Evolutionary conservation across 1,284 basidiomycete species (phyloP).

Genomic region (Heimioporus retisporus): DNA sequence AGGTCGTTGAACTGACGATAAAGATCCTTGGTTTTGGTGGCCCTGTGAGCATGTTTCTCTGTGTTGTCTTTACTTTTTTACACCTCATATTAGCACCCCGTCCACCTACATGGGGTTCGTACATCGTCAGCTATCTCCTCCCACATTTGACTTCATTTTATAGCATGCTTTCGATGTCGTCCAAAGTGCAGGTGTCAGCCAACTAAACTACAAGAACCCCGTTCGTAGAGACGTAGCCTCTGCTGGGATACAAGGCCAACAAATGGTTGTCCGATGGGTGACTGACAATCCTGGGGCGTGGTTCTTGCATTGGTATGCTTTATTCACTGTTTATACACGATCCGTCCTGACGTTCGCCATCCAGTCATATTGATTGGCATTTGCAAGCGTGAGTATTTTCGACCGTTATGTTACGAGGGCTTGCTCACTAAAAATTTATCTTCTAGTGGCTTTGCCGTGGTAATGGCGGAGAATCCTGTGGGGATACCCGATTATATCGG

Average conservation of each 20-base stretch:
- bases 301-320: conserved; percentile 49
- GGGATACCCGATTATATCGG: too few species aligned
- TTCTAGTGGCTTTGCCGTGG: conserved; percentile 44
- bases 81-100: conserved; percentile 35
- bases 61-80: conserved; percentile 13
- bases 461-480: conserved; percentile 40
- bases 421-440: background rate
- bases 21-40: conserved; percentile 43
- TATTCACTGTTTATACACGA: background rate
- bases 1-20: conserved; percentile 42
- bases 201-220: conserved; percentile 36
- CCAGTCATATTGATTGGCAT: conserved; percentile 54
- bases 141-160: conserved; percentile 10
- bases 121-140: too few species aligned
- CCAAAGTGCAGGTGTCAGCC: conserved; percentile 16
- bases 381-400: conserved; percentile 38
- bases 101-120: conserved; percentile 47
- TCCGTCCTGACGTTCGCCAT: conserved; percentile 1
- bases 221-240: conserved; percentile 40
- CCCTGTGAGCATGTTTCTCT: conserved; percentile 42
- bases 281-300: conserved; percentile 50
- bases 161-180: conserved; percentile 40
- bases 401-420: conserved; percentile 3
- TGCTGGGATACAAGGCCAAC: conserved; percentile 19
- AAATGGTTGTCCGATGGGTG: conserved; percentile 53